Evolutionary conservation across 1,284 basidiomycete species (phyloP), one percentile per base, ranked within the genome.

Genomic region (Fistulinella cinereoalba): DNA sequence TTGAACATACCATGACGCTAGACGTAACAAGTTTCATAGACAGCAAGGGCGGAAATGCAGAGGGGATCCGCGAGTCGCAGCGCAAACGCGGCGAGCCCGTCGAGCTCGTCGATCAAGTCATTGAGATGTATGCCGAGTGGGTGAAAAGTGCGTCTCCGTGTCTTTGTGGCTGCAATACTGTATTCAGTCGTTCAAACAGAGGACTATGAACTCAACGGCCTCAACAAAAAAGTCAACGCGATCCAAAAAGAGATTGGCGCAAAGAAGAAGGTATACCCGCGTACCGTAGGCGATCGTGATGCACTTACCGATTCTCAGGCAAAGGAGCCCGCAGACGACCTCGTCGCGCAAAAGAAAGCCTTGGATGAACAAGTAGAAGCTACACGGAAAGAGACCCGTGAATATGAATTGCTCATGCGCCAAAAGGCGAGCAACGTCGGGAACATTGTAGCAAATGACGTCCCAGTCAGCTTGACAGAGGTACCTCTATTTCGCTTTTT

Each of bases 41-140:
- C 62, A 83, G 75, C 71, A 96, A 94, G 66, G 97, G 96, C 31
- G 97, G 96, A 41, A 91, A 97, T 72, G 85, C 94, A n/a, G 85
- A 92, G 58, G 79, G 88, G 62, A 95, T 99, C 57, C 77, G 87
- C 53, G 92, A 94, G 62, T 97, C 93, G 13, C 95, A 99, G 73
- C 78, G 84, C 65, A 96, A 94, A 72, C 83, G 97, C 34, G 89
- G 89, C 7, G 86, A 92, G 37, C 78, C 88, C 21, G 89, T 91
- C 39, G 92, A 95, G 69, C 69, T 97, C 55, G 94, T 98, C 12
- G 94, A 97, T 70, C 89, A 98, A 68, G 83, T 98, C 50, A 85
- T 98, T 54, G 80, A 81, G 59, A 85, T 97, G 80, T 97, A 98
- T 70, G 76, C 84, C 42, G 84, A 92, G 58, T 97, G 94, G 94